phyloP scores from a whole-genome alignment of 2,329 filamentous ascomycete genomes.

The Fusarium keratoplasticum region DNA sequence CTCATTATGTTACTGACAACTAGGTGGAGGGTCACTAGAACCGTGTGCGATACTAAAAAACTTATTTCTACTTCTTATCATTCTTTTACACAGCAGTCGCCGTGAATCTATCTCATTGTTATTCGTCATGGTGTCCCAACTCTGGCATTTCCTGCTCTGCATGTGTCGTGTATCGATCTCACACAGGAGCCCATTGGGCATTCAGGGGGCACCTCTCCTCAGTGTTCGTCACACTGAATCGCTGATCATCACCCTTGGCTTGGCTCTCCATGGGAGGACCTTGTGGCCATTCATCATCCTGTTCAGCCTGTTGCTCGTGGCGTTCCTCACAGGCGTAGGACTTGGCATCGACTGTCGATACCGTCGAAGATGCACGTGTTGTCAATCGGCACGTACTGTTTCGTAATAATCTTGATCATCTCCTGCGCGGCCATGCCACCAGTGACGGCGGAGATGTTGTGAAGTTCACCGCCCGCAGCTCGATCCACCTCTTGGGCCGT shows the following conservation, averaged over 20 bases:
- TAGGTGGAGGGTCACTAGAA: not conserved
- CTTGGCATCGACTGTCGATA: slow-evolving; percentile 70
- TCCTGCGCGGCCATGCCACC: slow-evolving; percentile 98
- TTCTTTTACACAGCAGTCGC: slow-evolving; percentile 6
- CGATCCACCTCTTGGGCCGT: slow-evolving; percentile 77
- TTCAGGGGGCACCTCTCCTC: not conserved
- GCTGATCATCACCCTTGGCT: not conserved
- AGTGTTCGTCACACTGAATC: not conserved
- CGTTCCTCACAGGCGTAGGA: slow-evolving; percentile 60
- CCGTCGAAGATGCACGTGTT: slow-evolving; percentile 79
- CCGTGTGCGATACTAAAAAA: not conserved
- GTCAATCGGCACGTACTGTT: slow-evolving; percentile 78
- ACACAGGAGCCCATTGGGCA: not conserved
- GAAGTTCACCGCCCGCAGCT: slow-evolving; percentile 85
- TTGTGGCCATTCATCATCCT: not conserved
- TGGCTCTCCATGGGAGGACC: not conserved
- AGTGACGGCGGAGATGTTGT: slow-evolving; percentile 88
- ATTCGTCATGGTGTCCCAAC: slow-evolving; percentile 8
- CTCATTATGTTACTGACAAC: not conserved
- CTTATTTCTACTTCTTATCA: not conserved
- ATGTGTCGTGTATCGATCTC: too few species aligned
- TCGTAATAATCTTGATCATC: slow-evolving; percentile 87
- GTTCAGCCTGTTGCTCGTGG: not conserved
- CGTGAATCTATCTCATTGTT: slow-evolving; percentile 24
- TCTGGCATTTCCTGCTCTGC: not conserved